These are phyloP conservation scores for Dryadomyces sulphureus DNA, from an alignment of 2,329 filamentous ascomycete species.

Conservation along the genomic window DNA sequence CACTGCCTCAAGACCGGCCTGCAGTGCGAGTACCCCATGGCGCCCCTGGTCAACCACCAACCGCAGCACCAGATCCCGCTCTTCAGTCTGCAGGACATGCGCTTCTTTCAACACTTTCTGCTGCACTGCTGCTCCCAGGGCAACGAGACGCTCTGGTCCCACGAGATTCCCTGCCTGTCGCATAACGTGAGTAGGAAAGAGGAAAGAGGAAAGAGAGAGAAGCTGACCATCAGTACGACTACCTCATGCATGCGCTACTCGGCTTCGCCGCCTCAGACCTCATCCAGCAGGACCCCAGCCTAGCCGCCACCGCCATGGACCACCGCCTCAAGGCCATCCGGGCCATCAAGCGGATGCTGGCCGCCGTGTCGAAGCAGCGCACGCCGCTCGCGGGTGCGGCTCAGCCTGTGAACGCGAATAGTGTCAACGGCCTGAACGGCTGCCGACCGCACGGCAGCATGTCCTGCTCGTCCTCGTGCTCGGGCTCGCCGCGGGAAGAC, in stretches of 20 bases:
- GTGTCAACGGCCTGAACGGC: not conserved
- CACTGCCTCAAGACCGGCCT: conserved; percentile 49
- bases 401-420: no score
- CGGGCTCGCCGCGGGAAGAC: not conserved
- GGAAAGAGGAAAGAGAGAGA: not conserved
- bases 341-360: conserved; percentile 41
- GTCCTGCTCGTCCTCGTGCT: not conserved
- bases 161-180: conserved; percentile 51
- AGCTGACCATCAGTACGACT: conserved; percentile 34
- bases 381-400: no score
- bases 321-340: conserved; percentile 53
- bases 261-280: conserved; percentile 54
- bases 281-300: conserved; percentile 30
- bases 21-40: conserved; percentile 45
- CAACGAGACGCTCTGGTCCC: conserved; percentile 50
- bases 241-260: conserved; percentile 56
- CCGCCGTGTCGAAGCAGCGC: conserved; percentile 21
- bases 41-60: conserved; percentile 36
- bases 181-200: conserved; percentile 35
- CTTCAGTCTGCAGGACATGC: conserved; percentile 50
- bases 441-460: not conserved
- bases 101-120: conserved; percentile 54
- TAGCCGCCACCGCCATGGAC: conserved; percentile 42
- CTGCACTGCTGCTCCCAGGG: conserved; percentile 48
- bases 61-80: conserved; percentile 42